Conservation (phyloP, 768 basidiomycete species). For the Cubamyces sp. region DNA sequence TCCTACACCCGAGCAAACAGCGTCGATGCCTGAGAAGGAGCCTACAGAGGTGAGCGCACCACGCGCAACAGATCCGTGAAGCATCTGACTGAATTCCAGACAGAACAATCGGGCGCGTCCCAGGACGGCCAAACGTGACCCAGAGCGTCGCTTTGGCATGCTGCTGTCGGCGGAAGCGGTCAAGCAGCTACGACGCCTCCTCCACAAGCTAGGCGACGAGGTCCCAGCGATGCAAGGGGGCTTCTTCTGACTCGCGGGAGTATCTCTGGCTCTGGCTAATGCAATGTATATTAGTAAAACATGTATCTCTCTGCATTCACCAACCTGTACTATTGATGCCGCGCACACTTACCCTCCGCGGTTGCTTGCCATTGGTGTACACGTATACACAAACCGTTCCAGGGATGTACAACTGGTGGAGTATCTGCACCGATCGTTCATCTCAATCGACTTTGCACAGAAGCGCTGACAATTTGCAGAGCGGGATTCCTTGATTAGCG, state of each 20-base stretch:
- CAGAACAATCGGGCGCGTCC: background rate
- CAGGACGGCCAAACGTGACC: background rate
- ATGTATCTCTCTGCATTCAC: too few species aligned
- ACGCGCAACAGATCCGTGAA: background rate
- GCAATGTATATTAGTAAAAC: too few species aligned
- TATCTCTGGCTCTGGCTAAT: too few species aligned
- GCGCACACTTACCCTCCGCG: too few species aligned
- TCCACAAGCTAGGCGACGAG: background rate
- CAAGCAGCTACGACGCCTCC: background rate
- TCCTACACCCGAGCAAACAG: background rate
- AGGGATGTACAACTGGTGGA: too few species aligned
- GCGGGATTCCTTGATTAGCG: too few species aligned
- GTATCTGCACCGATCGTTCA: too few species aligned
- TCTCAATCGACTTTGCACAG: too few species aligned
- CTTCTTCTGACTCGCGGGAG: background rate
- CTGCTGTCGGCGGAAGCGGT: background rate
- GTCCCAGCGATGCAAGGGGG: background rate
- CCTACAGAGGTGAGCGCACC: background rate
- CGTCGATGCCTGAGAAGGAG: background rate
- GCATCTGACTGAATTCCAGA: conserved; percentile 6
- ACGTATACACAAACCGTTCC: too few species aligned
- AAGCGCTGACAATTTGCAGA: too few species aligned
- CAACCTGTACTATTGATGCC: too few species aligned
- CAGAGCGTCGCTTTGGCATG: background rate
- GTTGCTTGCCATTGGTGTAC: too few species aligned